These are phyloP conservation scores for Solanum commersonii DNA, from an alignment of 257 asterid genomes.

Conservation along the genomic window DNA sequence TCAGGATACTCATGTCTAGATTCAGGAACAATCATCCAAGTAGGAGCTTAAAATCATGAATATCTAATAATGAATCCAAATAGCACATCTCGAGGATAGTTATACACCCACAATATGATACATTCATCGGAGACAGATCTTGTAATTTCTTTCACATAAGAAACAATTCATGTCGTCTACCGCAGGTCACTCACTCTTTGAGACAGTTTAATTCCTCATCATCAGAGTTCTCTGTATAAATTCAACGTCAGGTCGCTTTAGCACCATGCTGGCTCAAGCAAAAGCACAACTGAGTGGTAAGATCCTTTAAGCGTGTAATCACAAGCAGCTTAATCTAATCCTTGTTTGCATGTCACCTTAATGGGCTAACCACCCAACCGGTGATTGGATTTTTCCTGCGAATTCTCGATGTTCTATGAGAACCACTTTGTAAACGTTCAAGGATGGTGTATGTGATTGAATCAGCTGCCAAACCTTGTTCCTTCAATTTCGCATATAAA, in stretches of 20 bases:
- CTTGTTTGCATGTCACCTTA: conserved; percentile 32
- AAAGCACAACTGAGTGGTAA: neutral
- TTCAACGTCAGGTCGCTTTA: neutral
- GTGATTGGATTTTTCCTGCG: conserved; percentile 76
- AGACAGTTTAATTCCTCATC: neutral
- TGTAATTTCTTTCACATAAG: neutral
- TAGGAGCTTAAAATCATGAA: neutral
- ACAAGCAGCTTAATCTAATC: neutral
- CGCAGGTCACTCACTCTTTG: neutral
- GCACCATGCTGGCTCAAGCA: neutral
- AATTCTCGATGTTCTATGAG: conserved; percentile 31
- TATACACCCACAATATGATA: neutral
- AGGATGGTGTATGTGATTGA: conserved; percentile 69
- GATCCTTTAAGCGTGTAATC: neutral
- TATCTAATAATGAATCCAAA: neutral
- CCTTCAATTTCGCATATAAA: conserved; percentile 67
- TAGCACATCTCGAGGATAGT: neutral
- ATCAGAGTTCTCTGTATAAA: neutral
- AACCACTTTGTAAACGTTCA: conserved; percentile 78
- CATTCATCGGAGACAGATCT: neutral
- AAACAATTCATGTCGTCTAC: neutral
- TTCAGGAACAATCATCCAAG: neutral
- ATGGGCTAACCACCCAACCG: conserved; percentile 96
- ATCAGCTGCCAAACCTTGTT: conserved; percentile 81
- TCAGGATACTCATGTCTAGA: neutral